Conservation (phyloP, 2,329 filamentous ascomycete genomes). For the Coniochaeta ligniaria region DNA sequence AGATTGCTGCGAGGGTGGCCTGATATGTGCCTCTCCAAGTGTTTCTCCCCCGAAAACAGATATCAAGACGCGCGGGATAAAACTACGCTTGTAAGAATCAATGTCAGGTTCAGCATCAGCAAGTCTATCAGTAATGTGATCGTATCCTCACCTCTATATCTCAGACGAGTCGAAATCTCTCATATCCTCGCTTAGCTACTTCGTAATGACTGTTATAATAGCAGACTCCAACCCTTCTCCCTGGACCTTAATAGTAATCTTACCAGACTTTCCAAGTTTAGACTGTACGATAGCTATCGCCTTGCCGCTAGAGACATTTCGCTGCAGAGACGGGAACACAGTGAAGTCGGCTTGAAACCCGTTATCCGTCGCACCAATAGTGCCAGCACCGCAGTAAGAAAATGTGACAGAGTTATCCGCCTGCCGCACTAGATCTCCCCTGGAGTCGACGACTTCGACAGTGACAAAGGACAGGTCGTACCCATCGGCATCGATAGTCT, state of each 20-base stretch:
- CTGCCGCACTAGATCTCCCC: conserved; percentile 33
- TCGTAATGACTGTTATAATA: background rate
- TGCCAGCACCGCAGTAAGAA: conserved; percentile 31
- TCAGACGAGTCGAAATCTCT: too few species aligned
- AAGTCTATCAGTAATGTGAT: too few species aligned
- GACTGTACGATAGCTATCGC: conserved; percentile 31
- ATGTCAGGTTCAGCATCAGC: too few species aligned
- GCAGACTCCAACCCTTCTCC: background rate
- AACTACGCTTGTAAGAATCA: too few species aligned
- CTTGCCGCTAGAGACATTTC: conserved; percentile 32
- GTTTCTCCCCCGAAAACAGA: too few species aligned
- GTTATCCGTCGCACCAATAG: conserved; percentile 44
- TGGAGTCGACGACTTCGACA: conserved; percentile 33
- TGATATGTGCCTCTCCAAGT: too few species aligned
- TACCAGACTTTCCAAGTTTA: conserved; percentile 10
- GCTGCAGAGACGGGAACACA: conserved; percentile 28
- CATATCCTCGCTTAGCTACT: too few species aligned
- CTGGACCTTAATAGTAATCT: background rate
- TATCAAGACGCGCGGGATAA: too few species aligned
- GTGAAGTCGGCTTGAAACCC: conserved; percentile 38
- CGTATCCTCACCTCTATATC: too few species aligned
- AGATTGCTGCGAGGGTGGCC: too few species aligned
- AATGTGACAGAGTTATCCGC: conserved; percentile 36
- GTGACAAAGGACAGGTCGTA: conserved; percentile 39
- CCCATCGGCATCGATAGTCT: conserved; percentile 30